These are phyloP conservation scores for Calonectria ilicicola DNA, from an alignment of 2,329 filamentous ascomycete genomes.

Conservation along the genomic window DNA sequence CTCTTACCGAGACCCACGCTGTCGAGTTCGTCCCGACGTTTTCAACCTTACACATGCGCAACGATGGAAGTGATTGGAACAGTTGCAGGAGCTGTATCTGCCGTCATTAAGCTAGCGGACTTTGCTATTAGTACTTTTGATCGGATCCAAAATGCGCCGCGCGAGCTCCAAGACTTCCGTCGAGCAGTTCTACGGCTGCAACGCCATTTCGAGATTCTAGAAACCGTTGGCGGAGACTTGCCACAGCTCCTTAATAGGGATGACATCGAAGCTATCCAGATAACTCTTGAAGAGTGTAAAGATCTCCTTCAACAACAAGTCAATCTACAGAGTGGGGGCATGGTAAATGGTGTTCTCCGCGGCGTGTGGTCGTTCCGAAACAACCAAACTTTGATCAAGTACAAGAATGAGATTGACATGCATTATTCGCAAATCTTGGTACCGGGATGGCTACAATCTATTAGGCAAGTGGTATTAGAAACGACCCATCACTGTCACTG, in stretches of 20 bases:
- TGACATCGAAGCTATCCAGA: background rate
- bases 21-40: constrained; percentile 4
- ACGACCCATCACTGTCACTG: background rate
- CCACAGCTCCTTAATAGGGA: background rate
- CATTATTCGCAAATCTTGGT: background rate
- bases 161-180: constrained; percentile 22
- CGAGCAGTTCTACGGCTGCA: constrained; percentile 17
- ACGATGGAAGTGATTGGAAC: constrained; percentile 10
- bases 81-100: constrained; percentile 11
- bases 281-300: background rate
- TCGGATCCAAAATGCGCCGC: constrained; percentile 22
- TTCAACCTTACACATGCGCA: background rate
- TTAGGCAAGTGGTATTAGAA: background rate
- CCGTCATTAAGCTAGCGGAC: constrained; percentile 19
- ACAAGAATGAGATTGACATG: background rate
- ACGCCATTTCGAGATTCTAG: constrained; percentile 18
- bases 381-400: background rate
- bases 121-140: constrained; percentile 22
- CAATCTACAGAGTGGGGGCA: background rate
- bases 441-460: background rate
- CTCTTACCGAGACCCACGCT: background rate
- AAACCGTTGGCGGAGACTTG: background rate
- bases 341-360: background rate
- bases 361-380: background rate
- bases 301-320: background rate